Evolutionary conservation across 495 filamentous ascomycete genomes (phyloP), one percentile per base, ranked within the genome.

Genomic region (Articulospora tetracladia): DNA sequence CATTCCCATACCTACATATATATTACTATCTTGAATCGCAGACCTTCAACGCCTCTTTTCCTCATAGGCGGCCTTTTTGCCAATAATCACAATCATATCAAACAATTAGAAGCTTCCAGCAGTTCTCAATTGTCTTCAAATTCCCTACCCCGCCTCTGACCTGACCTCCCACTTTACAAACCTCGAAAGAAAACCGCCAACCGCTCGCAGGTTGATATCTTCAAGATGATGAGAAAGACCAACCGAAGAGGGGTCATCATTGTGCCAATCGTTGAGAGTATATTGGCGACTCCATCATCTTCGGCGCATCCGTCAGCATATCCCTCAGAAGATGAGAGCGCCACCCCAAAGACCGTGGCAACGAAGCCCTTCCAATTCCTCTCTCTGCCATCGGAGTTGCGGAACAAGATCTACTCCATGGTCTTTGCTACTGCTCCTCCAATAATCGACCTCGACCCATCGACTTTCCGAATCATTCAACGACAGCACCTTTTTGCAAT

Each of bases 361-460:
- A 44, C 52, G 22, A 39, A 58, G 13, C 26, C 82, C 0, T 95
- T 95, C 66, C 83, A 77, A 26, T 92, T 95, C 72, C 82, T 95
- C 68, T 80, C 86, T 51, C 77, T 96, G 0, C 92, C 92, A 0
- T 79, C 83, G 11, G 92, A 96, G 67, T 76, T 96, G 28, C 88
- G 91, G 10, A 63, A 85, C 44, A 83, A 83, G 50, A 82, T 96
- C 39, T 92, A 92, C 68, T 77, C 75, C 53, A 73, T 83, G 57
- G 73, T 85, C 46, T 86, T 96, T 50, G 66, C 70, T 20, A 76
- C 77, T 41, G 76, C 77, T 8, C 72, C 73, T 46, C 72, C 73
- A 52, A 83, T 83, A 41, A 76, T 95, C 19, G 91, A 93, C 64
- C 82, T 93, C 4, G 87, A 91, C 27, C 82, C 85, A 15, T 68